A percentile compares a stretch with the other conserved stretches of the same genome.
These are phyloP conservation scores for Pinus taeda DNA, from an alignment of 75 land plant genomes.

Conservation along the genomic window DNA sequence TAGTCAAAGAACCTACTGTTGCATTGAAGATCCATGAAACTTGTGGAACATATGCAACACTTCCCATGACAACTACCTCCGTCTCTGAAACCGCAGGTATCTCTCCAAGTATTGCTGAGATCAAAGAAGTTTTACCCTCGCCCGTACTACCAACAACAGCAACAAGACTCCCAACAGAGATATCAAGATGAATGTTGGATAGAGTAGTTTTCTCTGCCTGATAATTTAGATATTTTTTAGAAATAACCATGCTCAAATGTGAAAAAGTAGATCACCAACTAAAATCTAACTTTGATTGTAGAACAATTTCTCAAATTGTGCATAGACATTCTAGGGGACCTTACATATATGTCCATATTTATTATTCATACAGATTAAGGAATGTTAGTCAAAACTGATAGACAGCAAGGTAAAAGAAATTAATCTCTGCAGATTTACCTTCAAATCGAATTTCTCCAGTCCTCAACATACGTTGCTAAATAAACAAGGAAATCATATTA, in stretches of 20 bases:
- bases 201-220: conserved; percentile 81
- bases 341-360: too few species aligned
- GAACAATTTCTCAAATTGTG: too few species aligned
- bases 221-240: not conserved
- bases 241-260: not conserved
- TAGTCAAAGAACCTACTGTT: conserved; percentile 60
- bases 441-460: too few species aligned
- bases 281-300: too few species aligned
- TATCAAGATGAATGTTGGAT: conserved; percentile 77
- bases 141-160: conserved; percentile 96
- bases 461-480: too few species aligned
- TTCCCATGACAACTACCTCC: conserved; percentile 60
- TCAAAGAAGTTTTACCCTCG: conserved; percentile 94
- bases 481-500: too few species aligned
- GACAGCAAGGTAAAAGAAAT: too few species aligned
- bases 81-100: conserved; percentile 54
- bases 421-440: too few species aligned
- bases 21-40: conserved; percentile 99
- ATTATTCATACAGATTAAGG: too few species aligned
- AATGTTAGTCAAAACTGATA: too few species aligned
- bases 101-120: conserved; percentile 96
- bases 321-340: too few species aligned
- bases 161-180: conserved; percentile 79
- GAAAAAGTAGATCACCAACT: not conserved
- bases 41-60: conserved; percentile 97